A percentile compares a stretch with the other conserved stretches of the same genome.
Conservation (phyloP, 768 basidiomycete genomes). For the Lepiota brunneoincarnata region DNA sequence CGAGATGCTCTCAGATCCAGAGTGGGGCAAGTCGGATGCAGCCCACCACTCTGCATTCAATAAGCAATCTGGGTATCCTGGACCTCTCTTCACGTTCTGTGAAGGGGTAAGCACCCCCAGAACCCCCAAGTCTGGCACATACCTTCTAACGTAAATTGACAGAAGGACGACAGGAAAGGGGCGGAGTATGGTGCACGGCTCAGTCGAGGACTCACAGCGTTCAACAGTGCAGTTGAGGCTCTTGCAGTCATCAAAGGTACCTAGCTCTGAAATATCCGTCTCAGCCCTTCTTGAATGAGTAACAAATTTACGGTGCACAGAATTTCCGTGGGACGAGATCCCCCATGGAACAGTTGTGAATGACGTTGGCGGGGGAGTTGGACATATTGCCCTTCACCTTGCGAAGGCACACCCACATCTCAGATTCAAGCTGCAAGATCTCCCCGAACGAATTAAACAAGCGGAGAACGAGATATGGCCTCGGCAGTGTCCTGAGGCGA, state of each 20-base stretch:
- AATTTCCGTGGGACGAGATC: slow-evolving; percentile 31
- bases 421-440: slow-evolving; percentile 33
- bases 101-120: slow-evolving; percentile 19
- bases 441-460: slow-evolving; percentile 27
- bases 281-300: not conserved
- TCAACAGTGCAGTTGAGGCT: slow-evolving; percentile 26
- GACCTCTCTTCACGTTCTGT: slow-evolving; percentile 18
- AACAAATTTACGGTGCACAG: slow-evolving; percentile 13
- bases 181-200: slow-evolving; percentile 21
- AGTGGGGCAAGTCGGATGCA: slow-evolving; percentile 24
- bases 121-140: too few relatives aligned
- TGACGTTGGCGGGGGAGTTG: slow-evolving; percentile 40
- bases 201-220: slow-evolving; percentile 30
- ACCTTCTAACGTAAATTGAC: not conserved
- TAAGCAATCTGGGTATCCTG: slow-evolving; percentile 11
- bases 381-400: slow-evolving; percentile 29
- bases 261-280: not conserved
- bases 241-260: slow-evolving; percentile 25
- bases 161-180: not conserved
- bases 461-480: slow-evolving; percentile 34
- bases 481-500: slow-evolving; percentile 31
- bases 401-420: slow-evolving; percentile 30
- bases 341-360: slow-evolving; percentile 26
- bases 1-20: slow-evolving; percentile 31
- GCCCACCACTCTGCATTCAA: not conserved